These are phyloP conservation scores for Hypoxylon subgilvum DNA, from an alignment of 495 filamentous ascomycete species.

Conservation along the genomic window DNA sequence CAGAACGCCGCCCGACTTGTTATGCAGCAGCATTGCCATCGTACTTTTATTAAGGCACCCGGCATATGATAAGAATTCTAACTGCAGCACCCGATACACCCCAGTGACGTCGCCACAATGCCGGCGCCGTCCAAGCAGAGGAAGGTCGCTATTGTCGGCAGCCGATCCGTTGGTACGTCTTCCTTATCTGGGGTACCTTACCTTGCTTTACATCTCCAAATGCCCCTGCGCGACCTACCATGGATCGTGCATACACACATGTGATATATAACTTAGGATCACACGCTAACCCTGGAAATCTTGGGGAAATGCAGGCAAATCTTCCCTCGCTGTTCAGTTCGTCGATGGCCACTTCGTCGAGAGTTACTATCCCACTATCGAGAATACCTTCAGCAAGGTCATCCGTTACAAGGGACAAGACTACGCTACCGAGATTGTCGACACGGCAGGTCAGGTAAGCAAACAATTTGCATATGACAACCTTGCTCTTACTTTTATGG, in stretches of 20 bases:
- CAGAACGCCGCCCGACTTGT: slow-evolving; percentile 13
- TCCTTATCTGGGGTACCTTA: not conserved
- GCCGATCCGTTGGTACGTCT: slow-evolving; percentile 88
- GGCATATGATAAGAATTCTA: slow-evolving; percentile 14
- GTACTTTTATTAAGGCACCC: slow-evolving; percentile 21
- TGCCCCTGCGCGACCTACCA: slow-evolving; percentile 15
- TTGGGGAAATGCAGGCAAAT: slow-evolving; percentile 76
- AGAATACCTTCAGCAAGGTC: slow-evolving; percentile 96
- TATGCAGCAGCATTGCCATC: slow-evolving; percentile 30
- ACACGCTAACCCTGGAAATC: slow-evolving; percentile 21
- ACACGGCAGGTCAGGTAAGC: slow-evolving; percentile 93
- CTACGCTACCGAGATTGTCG: slow-evolving; percentile 95
- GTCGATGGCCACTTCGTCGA: slow-evolving; percentile 98
- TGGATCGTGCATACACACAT: slow-evolving; percentile 12
- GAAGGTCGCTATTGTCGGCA: slow-evolving; percentile 98
- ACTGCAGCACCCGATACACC: slow-evolving; percentile 16
- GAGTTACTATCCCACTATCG: slow-evolving; percentile 98
- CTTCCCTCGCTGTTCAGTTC: slow-evolving; percentile 94
- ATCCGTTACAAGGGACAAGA: slow-evolving; percentile 92
- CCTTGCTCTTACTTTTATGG: not conserved
- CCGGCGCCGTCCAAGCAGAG: slow-evolving; percentile 87
- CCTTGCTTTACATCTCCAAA: not conserved
- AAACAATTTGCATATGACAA: slow-evolving; percentile 1
- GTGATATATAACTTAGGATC: slow-evolving; percentile 5
- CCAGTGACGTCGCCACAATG: slow-evolving; percentile 56